Evolutionary conservation across 257 asterid species (phyloP), one percentile per base, ranked within the genome.

Genomic region (Cynanchum wilfordii): DNA sequence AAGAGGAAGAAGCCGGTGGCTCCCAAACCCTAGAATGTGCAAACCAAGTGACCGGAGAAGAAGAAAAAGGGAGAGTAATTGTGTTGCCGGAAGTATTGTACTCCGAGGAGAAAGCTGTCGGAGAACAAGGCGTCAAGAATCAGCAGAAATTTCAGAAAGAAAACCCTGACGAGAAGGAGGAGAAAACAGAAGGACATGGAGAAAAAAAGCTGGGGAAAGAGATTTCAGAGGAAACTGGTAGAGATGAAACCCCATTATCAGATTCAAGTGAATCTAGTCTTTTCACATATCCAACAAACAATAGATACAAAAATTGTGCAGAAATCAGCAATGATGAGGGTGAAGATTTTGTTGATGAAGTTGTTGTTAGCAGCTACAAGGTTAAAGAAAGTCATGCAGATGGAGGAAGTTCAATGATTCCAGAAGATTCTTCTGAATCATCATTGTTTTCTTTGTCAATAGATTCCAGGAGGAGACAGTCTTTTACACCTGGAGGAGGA

Each of bases 361-460:
- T 66, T 20, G 78, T 40, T 29, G 78, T 40, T 42, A 57, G 67
- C 78, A 30, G 20, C 30, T 12, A 10, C 38, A 45, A 67, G 45
- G 69, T 30, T 25, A 30, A 75, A 27, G 63, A 78, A 50, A 50
- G 42, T n/a, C 24, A 38, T 47, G 56, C 45, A 27, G 65, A 36
- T 3, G 40, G 5, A 3, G 40, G 40, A 36, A 6, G 7, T 51
- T 33, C n/a, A 6, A 16, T 27, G n/a, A 47, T 55, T 47, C 72
- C 75, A 65, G 77, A 66, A 75, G 83, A 79, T 19, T 66, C 75
- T 9, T 79, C 83, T 11, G 80, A 75, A 20, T 79, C 83, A 15
- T 79, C 83, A 6, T 66, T 79, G 22, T 79, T 79, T 69, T 79
- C 83, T 4, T n/a, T 79, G 56, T 75, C 83, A 27, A 57, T 79